Percentiles rank a stretch among this genome's conserved stretches.
Evolutionary conservation across 768 basidiomycete genomes (phyloP).

Genomic region (Boletales sp.): DNA sequence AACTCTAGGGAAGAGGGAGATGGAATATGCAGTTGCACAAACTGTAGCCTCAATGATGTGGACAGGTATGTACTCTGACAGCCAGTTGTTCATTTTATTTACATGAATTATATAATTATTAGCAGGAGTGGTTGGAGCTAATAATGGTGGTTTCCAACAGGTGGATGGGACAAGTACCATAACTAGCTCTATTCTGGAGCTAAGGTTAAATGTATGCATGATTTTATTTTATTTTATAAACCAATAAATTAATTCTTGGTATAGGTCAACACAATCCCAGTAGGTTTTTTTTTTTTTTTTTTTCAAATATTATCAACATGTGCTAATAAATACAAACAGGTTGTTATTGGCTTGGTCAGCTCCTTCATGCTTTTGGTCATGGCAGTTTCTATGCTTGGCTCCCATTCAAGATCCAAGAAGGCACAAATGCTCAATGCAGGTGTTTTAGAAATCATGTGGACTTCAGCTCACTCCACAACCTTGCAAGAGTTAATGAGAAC

Average conservation of each 20-base stretch:
- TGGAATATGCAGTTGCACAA: conserved; percentile 6
- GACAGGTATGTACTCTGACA: conserved; percentile 1
- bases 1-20: background rate
- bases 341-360: background rate
- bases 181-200: background rate
- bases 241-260: background rate
- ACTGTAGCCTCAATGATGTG: conserved; percentile 2
- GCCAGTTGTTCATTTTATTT: background rate
- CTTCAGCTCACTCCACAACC: background rate
- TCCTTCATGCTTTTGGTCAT: background rate
- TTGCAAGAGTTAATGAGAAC: background rate
- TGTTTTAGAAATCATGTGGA: background rate
- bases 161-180: background rate
- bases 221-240: too few relatives aligned
- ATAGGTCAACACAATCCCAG: background rate
- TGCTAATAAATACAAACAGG: background rate
- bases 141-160: background rate
- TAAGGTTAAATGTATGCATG: conserved; percentile 1
- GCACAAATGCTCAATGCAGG: background rate
- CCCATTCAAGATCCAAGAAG: background rate
- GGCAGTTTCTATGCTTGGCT: background rate
- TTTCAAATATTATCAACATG: background rate
- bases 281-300: too few relatives aligned
- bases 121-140: background rate
- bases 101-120: background rate